These are phyloP conservation scores for Rhododendron simsii DNA, from an alignment of 148 eudicot species.

Conservation along the genomic window DNA sequence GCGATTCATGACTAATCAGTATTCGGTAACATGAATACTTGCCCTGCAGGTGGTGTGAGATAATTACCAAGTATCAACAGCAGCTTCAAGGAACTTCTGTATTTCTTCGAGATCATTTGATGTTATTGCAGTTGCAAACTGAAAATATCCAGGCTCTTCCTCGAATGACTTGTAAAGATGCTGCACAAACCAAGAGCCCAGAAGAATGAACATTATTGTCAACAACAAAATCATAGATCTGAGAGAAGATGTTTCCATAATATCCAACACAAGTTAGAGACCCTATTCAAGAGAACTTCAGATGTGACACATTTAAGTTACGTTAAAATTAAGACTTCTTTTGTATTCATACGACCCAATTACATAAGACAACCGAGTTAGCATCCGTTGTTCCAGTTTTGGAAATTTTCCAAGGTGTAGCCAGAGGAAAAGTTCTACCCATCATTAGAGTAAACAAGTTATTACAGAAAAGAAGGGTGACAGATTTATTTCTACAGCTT, in stretches of 20 bases:
- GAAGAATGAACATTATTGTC: not conserved
- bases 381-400: not conserved
- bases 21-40: not conserved
- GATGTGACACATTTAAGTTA: not conserved
- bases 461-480: not conserved
- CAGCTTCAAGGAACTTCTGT: constrained; percentile 82
- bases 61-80: constrained; percentile 48
- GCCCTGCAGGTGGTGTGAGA: not conserved
- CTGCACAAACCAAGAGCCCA: constrained; percentile 38
- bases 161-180: constrained; percentile 74
- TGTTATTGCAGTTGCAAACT: constrained; percentile 76
- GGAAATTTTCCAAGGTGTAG: not conserved
- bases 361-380: not conserved
- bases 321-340: not conserved
- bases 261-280: not conserved
- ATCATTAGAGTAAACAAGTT: not conserved
- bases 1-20: not conserved
- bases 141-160: constrained; percentile 73
- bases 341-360: not conserved
- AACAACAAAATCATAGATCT: not conserved
- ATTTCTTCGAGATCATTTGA: constrained; percentile 93
- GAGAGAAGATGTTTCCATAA: not conserved
- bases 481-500: not conserved
- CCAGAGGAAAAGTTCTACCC: not conserved
- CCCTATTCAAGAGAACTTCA: not conserved